Conservation (phyloP, 1,284 basidiomycete species). For the Ganoderma leucocontextum region DNA sequence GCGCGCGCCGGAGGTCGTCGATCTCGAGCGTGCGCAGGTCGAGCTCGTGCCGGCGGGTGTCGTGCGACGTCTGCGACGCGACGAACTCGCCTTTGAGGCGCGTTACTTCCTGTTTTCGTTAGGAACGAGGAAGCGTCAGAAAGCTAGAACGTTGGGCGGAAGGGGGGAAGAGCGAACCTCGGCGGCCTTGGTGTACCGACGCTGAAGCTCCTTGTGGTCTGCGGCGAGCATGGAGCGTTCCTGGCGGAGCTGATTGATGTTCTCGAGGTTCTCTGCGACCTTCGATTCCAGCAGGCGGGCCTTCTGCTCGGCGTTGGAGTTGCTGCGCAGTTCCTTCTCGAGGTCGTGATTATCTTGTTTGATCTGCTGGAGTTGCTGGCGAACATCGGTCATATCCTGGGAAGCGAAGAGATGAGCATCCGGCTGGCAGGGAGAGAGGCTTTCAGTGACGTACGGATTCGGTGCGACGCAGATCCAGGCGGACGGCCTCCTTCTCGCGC, state of each 20-base stretch:
- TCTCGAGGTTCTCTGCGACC: constrained; percentile 69
- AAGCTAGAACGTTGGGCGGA: neutral
- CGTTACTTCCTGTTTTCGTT: constrained; percentile 56
- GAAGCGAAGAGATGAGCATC: neutral
- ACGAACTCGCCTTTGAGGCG: constrained; percentile 67
- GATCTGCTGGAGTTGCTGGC: constrained; percentile 66
- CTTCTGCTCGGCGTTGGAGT: constrained; percentile 72
- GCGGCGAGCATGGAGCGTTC: constrained; percentile 72
- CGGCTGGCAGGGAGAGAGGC: too few relatives aligned
- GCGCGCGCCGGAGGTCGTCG: constrained; percentile 70
- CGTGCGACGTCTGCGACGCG: constrained; percentile 70
- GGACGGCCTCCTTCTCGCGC: constrained; percentile 68
- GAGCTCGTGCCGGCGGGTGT: constrained; percentile 74
- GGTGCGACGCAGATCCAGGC: constrained; percentile 69
- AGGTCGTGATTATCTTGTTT: constrained; percentile 76
- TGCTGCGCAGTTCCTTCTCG: constrained; percentile 73
- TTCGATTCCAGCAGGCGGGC: constrained; percentile 69
- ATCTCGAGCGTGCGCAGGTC: constrained; percentile 76
- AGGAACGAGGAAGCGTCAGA: constrained; percentile 8
- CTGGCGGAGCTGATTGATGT: constrained; percentile 75
- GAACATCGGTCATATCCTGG: constrained; percentile 81
- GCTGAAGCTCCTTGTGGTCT: constrained; percentile 77
- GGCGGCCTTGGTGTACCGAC: constrained; percentile 65
- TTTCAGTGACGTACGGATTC: constrained; percentile 60
- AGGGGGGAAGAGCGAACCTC: constrained; percentile 55